A percentile compares a stretch with the other conserved stretches of the same genome.
These are phyloP conservation scores for Candida multigemmis DNA, from an alignment of 805 yeast genomes.

Conservation along the genomic window DNA sequence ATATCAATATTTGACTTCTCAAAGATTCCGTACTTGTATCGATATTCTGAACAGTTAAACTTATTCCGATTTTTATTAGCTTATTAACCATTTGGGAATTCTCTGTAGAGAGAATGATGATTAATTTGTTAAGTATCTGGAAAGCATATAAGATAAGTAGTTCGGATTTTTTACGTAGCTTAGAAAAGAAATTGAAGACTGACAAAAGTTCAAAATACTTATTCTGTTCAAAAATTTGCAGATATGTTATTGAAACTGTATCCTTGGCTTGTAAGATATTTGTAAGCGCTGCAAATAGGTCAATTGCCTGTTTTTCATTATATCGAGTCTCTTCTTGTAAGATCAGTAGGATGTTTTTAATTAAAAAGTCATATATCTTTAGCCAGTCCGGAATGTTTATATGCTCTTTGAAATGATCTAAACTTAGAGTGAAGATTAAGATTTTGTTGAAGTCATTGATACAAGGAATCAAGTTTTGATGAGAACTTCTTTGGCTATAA, in stretches of 20 bases:
- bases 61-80: slow-evolving; percentile 30
- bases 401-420: slow-evolving; percentile 21
- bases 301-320: slow-evolving; percentile 13
- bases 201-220: slow-evolving; percentile 11
- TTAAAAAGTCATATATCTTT: slow-evolving; percentile 12
- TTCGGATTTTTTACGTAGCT: slow-evolving; percentile 13
- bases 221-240: slow-evolving; percentile 9
- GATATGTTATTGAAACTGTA: slow-evolving; percentile 8
- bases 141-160: slow-evolving; percentile 15
- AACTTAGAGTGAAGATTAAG: slow-evolving; percentile 10
- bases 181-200: slow-evolving; percentile 8
- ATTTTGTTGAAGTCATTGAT: slow-evolving; percentile 15
- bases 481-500: slow-evolving; percentile 10
- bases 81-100: slow-evolving; percentile 27
- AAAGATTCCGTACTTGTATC: slow-evolving; percentile 33
- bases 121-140: slow-evolving; percentile 35
- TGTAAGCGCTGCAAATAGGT: slow-evolving; percentile 10
- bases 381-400: slow-evolving; percentile 19
- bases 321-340: neutral
- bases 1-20: slow-evolving; percentile 34
- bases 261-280: slow-evolving; percentile 13
- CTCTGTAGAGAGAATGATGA: slow-evolving; percentile 32
- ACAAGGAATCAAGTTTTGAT: slow-evolving; percentile 12
- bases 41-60: slow-evolving; percentile 21
- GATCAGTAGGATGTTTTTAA: slow-evolving; percentile 5